These are phyloP conservation scores for Leptographium radiaticola DNA, from an alignment of 2,329 filamentous ascomycete species.

Conservation along the genomic window DNA sequence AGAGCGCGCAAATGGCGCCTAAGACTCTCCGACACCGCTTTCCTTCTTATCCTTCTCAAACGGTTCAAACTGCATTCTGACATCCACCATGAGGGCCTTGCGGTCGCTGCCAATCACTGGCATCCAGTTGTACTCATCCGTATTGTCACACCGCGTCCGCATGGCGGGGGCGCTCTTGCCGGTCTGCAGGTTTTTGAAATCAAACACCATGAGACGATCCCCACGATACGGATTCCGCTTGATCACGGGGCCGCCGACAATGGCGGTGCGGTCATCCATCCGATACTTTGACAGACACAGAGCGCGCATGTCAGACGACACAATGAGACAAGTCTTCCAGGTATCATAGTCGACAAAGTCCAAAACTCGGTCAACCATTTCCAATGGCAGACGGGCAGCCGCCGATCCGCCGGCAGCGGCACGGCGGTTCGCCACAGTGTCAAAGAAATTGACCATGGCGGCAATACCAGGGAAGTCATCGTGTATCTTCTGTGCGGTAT, in stretches of 20 bases:
- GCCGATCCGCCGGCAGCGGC: background rate
- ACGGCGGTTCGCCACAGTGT: background rate
- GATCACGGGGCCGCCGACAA: background rate
- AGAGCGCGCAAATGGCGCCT: too few species aligned
- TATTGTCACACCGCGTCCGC: background rate
- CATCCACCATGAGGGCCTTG: background rate
- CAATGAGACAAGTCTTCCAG: conserved; percentile 2
- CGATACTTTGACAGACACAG: background rate
- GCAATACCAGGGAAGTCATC: background rate
- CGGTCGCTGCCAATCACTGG: background rate
- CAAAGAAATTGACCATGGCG: conserved; percentile 2
- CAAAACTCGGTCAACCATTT: conserved; percentile 1
- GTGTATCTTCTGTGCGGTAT: background rate
- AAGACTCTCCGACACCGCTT: too few species aligned
- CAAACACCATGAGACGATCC: background rate
- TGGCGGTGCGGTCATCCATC: background rate
- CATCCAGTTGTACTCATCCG: background rate
- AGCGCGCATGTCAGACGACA: background rate
- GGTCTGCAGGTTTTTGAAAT: background rate
- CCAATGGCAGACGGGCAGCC: background rate
- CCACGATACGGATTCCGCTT: background rate
- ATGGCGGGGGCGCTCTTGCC: background rate
- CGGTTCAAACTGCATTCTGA: background rate
- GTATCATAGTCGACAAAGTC: conserved; percentile 2
- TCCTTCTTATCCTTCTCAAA: background rate